These are phyloP conservation scores for Cystobasidium slooffiae DNA, from an alignment of 1,284 basidiomycete species.

Conservation along the genomic window DNA sequence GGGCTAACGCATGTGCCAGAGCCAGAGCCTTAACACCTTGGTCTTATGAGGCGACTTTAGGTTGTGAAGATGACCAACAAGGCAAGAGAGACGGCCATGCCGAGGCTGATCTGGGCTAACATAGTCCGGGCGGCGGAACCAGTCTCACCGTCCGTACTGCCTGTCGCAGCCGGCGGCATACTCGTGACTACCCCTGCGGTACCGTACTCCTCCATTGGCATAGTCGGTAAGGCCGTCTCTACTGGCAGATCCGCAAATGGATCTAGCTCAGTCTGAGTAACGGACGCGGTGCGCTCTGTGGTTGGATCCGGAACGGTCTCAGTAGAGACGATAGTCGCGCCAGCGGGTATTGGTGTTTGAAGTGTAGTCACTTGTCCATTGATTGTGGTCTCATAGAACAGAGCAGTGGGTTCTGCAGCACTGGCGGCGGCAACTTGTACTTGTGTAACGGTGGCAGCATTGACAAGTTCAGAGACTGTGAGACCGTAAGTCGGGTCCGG, in stretches of 20 bases:
- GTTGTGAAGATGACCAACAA: not conserved
- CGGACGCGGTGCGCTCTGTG: not conserved
- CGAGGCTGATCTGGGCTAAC: not conserved
- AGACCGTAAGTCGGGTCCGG: too few species aligned
- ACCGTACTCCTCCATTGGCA: not conserved
- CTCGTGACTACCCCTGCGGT: not conserved
- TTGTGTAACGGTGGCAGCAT: too few species aligned
- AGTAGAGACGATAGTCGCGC: not conserved
- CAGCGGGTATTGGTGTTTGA: too few species aligned
- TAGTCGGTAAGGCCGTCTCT: not conserved
- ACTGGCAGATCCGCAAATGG: too few species aligned
- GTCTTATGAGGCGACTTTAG: too few species aligned
- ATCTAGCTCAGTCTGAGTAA: conserved; percentile 1
- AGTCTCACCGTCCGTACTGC: not conserved
- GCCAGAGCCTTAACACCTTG: too few species aligned
- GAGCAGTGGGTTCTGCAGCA: too few species aligned
- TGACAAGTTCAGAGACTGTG: too few species aligned
- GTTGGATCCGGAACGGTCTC: not conserved
- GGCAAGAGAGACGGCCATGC: not conserved
- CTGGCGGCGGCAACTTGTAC: too few species aligned
- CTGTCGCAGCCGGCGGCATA: not conserved
- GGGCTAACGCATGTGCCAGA: not conserved
- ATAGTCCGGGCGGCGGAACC: not conserved
- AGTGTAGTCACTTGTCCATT: too few species aligned
- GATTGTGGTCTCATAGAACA: too few species aligned